Conservation (phyloP, 805 yeast genomes). For the Hanseniaspora mollemarum region DNA sequence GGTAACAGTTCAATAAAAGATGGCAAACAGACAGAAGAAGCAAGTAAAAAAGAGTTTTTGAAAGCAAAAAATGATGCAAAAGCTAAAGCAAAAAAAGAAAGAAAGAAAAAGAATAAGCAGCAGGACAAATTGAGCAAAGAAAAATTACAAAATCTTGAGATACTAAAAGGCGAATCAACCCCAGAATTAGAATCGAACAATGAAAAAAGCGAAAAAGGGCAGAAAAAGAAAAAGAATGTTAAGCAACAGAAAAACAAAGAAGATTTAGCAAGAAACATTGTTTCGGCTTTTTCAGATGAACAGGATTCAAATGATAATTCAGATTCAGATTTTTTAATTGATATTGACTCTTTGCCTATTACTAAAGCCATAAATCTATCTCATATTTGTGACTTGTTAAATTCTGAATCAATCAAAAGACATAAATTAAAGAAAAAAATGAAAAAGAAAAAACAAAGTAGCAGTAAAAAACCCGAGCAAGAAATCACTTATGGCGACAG, state of each 20-base stretch:
- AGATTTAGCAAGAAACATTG: not conserved
- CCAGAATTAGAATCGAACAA: not conserved
- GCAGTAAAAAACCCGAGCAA: not conserved
- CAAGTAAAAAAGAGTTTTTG: not conserved
- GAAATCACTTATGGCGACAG: not conserved
- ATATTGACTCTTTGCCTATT: conserved; percentile 13
- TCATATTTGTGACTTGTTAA: conserved; percentile 8
- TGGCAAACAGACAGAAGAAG: not conserved
- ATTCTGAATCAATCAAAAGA: conserved; percentile 4
- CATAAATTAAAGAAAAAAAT: conserved; percentile 11
- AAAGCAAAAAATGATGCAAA: not conserved
- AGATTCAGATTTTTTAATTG: not conserved
- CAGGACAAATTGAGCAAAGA: not conserved
- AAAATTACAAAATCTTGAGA: not conserved
- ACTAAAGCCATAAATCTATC: conserved; percentile 14
- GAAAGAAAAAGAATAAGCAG: not conserved
- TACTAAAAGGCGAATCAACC: not conserved
- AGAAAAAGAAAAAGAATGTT: not conserved
- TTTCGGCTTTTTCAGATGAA: not conserved
- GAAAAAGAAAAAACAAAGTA: conserved; percentile 7
- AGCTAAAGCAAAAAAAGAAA: not conserved
- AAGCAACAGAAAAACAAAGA: not conserved
- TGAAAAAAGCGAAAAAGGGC: not conserved
- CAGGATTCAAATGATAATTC: no score
- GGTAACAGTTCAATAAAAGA: not conserved